Evolutionary conservation across 1,284 basidiomycete species (phyloP).

Genomic region (Athelia sp.): DNA sequence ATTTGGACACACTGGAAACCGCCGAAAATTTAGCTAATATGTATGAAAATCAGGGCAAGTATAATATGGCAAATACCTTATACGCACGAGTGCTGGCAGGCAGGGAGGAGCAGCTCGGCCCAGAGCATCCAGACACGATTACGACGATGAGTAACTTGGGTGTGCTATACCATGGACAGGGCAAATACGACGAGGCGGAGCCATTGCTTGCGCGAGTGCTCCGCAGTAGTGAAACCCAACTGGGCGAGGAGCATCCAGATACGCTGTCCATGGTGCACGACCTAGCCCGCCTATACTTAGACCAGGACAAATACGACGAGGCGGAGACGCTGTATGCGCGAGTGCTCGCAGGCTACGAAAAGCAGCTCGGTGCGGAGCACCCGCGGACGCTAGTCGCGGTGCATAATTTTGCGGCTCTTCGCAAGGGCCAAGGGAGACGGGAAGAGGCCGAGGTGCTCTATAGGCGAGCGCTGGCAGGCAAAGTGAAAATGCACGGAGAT

Average conservation of each 20-base stretch:
- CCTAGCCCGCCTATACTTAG: not conserved
- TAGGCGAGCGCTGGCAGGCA: not conserved
- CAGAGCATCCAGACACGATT: slow-evolving; percentile 1
- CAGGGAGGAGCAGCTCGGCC: not conserved
- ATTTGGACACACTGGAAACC: not conserved
- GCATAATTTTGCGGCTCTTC: not conserved
- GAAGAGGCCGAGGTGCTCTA: not conserved
- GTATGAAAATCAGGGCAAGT: not conserved
- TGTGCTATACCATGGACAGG: not conserved
- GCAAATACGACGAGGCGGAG: not conserved
- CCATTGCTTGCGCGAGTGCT: not conserved
- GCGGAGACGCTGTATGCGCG: not conserved
- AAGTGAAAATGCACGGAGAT: not conserved
- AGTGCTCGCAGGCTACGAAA: not conserved
- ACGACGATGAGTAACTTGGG: not conserved
- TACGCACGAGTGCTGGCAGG: not conserved
- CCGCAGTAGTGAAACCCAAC: too few relatives aligned
- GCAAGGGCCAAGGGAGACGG: not conserved
- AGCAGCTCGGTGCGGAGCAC: not conserved
- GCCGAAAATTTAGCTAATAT: not conserved
- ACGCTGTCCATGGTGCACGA: not conserved
- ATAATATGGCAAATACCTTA: not conserved
- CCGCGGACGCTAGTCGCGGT: not conserved
- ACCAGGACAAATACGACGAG: not conserved
- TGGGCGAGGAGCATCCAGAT: not conserved